A percentile compares a stretch with the other conserved stretches of the same genome.
phyloP scores from a whole-genome alignment of 495 filamentous ascomycete species.

The Hyphodiscus hymeniophilus region DNA sequence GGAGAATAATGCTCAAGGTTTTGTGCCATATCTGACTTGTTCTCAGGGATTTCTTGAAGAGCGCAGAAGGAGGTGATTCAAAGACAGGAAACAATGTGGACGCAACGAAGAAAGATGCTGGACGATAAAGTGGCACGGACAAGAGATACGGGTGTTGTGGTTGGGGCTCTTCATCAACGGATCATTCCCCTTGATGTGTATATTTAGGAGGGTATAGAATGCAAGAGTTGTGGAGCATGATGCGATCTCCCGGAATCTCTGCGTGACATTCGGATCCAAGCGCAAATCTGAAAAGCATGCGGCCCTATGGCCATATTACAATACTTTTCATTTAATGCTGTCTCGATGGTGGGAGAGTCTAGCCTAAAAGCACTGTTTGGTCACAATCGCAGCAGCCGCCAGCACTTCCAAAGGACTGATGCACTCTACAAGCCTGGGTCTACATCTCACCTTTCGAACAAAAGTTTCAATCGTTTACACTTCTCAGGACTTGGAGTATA shows the following conservation, averaged over 20 bases:
- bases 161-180: not conserved
- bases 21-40: not conserved
- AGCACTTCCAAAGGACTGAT: too few species aligned
- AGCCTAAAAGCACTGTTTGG: too few species aligned
- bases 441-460: too few species aligned
- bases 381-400: too few species aligned
- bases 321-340: too few species aligned
- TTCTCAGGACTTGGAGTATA: too few species aligned
- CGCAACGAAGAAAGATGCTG: slow-evolving; percentile 54
- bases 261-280: not conserved
- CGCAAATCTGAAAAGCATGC: too few species aligned
- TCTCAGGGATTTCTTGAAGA: slow-evolving; percentile 68
- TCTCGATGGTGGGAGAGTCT: too few species aligned
- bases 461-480: too few species aligned
- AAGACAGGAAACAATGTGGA: slow-evolving; percentile 54
- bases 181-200: slow-evolving; percentile 1
- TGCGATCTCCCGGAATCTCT: not conserved
- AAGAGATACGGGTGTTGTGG: not conserved
- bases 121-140: slow-evolving; percentile 39
- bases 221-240: not conserved
- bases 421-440: too few species aligned
- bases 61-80: slow-evolving; percentile 54
- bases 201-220: slow-evolving; percentile 2
- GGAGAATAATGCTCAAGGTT: not conserved
- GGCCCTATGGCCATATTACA: too few species aligned